Evolutionary conservation across 2,329 filamentous ascomycete genomes (phyloP).

Genomic region (Colletotrichum tamarilloi): DNA sequence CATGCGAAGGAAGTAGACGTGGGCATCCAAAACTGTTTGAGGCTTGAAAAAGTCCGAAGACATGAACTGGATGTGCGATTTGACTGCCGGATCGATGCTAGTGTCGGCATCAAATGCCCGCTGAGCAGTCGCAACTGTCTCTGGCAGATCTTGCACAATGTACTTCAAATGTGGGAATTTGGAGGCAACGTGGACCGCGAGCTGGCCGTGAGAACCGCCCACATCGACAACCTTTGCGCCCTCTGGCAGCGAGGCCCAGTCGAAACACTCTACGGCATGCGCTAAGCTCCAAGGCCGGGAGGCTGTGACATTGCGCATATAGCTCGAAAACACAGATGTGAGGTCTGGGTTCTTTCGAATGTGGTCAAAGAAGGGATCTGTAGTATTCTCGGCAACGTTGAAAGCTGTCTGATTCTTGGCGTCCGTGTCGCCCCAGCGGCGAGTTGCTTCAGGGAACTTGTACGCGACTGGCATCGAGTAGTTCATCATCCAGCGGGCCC

Average conservation of each 20-base stretch:
- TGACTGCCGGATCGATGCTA: slow-evolving; percentile 30
- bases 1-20: slow-evolving; percentile 63
- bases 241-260: slow-evolving; percentile 14
- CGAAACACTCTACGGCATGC: slow-evolving; percentile 42
- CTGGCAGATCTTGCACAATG: slow-evolving; percentile 28
- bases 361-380: slow-evolving; percentile 47
- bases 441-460: slow-evolving; percentile 40
- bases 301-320: slow-evolving; percentile 46
- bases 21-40: slow-evolving; percentile 50
- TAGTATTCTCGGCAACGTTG: slow-evolving; percentile 42
- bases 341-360: slow-evolving; percentile 39
- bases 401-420: slow-evolving; percentile 43
- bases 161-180: slow-evolving; percentile 16
- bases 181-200: slow-evolving; percentile 8
- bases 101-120: not conserved
- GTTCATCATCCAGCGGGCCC: slow-evolving; percentile 45
- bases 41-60: slow-evolving; percentile 51
- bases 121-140: slow-evolving; percentile 6
- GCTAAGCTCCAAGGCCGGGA: slow-evolving; percentile 41
- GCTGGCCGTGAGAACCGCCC: slow-evolving; percentile 25
- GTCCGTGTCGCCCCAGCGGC: slow-evolving; percentile 41
- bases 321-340: slow-evolving; percentile 42
- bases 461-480: slow-evolving; percentile 40
- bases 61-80: slow-evolving; percentile 46
- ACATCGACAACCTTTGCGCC: slow-evolving; percentile 29